Percentiles rank a stretch among this genome's conserved stretches.
These are phyloP conservation scores for Datura wrightii DNA, from an alignment of 257 asterid genomes.

Conservation along the genomic window DNA sequence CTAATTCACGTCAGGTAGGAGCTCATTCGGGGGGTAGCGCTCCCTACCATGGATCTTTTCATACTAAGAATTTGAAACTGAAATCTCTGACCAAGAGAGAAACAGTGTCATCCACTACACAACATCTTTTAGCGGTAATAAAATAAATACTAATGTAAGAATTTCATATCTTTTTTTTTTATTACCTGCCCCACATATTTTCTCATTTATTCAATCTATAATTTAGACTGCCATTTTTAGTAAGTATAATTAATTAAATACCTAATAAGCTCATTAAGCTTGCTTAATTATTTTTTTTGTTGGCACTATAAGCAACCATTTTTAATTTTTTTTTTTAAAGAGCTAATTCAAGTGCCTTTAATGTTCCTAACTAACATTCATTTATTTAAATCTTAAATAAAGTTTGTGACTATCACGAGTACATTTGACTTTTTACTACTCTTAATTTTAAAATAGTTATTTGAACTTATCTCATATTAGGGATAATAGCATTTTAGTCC, in stretches of 20 bases:
- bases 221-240: background rate
- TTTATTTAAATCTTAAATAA: background rate
- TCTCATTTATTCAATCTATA: background rate
- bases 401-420: background rate
- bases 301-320: background rate
- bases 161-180: no score
- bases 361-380: conserved; percentile 17
- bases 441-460: background rate
- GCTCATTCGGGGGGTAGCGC: no score
- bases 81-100: no score
- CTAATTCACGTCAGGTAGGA: no score
- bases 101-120: no score
- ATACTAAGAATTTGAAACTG: no score
- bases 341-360: background rate
- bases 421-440: conserved; percentile 14
- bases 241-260: background rate
- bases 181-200: background rate
- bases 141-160: background rate
- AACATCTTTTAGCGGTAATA: no score
- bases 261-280: background rate
- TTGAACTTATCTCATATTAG: background rate
- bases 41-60: no score
- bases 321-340: background rate
- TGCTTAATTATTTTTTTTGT: background rate
- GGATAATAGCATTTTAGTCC: background rate